Conservation (phyloP, 2,329 filamentous ascomycete species). For the Talaromyces islandicus region DNA sequence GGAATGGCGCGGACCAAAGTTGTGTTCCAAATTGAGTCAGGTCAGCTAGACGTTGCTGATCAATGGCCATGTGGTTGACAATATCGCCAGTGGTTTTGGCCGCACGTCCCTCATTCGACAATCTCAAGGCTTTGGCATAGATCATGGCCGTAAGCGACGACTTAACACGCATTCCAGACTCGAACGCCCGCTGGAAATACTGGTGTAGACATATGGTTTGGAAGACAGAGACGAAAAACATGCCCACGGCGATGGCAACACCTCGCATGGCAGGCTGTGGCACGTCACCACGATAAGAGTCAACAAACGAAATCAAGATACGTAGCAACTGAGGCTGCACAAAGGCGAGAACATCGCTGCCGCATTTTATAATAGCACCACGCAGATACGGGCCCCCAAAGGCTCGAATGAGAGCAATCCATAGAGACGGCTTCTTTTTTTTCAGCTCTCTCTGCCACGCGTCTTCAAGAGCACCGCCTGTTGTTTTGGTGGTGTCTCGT, state of each 20-base stretch:
- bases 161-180: slow-evolving; percentile 96
- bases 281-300: slow-evolving; percentile 60
- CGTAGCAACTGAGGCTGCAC: slow-evolving; percentile 85
- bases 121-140: slow-evolving; percentile 80
- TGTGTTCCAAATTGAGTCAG: slow-evolving; percentile 93
- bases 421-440: slow-evolving; percentile 72
- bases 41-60: slow-evolving; percentile 91
- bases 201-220: slow-evolving; percentile 93
- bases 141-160: slow-evolving; percentile 83
- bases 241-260: slow-evolving; percentile 78
- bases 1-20: slow-evolving; percentile 93
- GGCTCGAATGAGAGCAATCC: slow-evolving; percentile 75
- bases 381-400: slow-evolving; percentile 80
- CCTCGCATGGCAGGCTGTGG: slow-evolving; percentile 78
- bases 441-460: slow-evolving; percentile 72
- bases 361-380: slow-evolving; percentile 79
- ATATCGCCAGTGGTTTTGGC: slow-evolving; percentile 93
- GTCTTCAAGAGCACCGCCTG: slow-evolving; percentile 62
- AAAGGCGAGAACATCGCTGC: slow-evolving; percentile 81
- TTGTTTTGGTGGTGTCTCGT: slow-evolving; percentile 70
- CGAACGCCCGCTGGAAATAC: slow-evolving; percentile 93
- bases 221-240: slow-evolving; percentile 80
- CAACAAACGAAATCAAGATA: slow-evolving; percentile 75
- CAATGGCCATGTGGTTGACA: slow-evolving; percentile 98
- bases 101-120: slow-evolving; percentile 89